phyloP scores from a whole-genome alignment of 2,329 filamentous ascomycete genomes.

The Cladophialophora bantiana region DNA sequence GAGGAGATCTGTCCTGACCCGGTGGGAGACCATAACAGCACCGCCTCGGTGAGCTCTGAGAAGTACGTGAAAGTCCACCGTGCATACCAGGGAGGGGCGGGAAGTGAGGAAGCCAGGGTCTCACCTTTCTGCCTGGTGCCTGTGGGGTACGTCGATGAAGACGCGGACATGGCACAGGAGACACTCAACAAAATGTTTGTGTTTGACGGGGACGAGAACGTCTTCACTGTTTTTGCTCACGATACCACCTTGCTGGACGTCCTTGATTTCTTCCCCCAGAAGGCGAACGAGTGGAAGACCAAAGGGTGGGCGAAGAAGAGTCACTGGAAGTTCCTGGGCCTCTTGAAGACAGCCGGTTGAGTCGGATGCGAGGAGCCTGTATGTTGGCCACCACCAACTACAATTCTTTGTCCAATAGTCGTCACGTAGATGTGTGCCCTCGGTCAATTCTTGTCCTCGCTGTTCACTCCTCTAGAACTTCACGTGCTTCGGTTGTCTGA shows the following conservation, averaged over 20 bases:
- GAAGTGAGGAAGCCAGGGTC: background rate
- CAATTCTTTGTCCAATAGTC: no score
- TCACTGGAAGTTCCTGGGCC: background rate
- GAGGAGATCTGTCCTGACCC: constrained; percentile 15
- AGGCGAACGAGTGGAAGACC: background rate
- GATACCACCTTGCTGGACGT: background rate
- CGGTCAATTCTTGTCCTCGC: no score
- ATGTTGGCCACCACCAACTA: no score
- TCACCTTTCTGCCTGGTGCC: background rate
- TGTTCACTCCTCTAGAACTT: no score
- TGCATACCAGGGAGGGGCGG: background rate
- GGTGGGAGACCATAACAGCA: background rate
- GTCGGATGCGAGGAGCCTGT: no score
- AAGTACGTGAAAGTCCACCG: no score
- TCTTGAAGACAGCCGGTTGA: constrained; percentile 16
- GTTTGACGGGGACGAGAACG: background rate
- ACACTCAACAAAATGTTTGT: background rate
- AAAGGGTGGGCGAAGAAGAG: background rate
- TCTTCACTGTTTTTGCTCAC: background rate
- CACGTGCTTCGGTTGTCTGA: no score
- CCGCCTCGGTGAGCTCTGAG: no score
- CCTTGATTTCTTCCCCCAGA: background rate
- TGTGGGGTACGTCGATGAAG: background rate
- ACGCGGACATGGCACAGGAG: background rate
- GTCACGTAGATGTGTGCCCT: no score